phyloP scores from a whole-genome alignment of 805 yeast genomes.

The Kockiozyma suomiensis region DNA sequence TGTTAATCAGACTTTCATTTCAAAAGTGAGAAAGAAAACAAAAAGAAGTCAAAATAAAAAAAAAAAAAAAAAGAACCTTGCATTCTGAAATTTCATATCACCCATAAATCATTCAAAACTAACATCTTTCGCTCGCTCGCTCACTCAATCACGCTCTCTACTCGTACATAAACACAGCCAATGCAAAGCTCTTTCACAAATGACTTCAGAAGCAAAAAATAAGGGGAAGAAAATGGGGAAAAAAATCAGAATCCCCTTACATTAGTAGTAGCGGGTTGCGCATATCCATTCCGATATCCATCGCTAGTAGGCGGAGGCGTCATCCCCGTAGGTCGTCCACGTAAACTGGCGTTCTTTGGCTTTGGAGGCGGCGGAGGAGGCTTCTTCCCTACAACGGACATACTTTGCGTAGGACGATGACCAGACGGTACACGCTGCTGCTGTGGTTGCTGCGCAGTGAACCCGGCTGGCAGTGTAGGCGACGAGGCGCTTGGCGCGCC shows the following conservation, averaged over 20 bases:
- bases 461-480: too few relatives aligned
- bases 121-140: too few relatives aligned
- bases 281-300: not conserved
- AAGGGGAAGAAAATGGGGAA: not conserved
- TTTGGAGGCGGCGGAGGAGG: constrained; percentile 36
- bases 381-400: constrained; percentile 31
- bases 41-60: too few relatives aligned
- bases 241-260: constrained; percentile 20
- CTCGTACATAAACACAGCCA: not conserved
- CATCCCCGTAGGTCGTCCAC: constrained; percentile 22
- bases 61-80: too few relatives aligned
- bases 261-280: constrained; percentile 4
- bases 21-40: too few relatives aligned
- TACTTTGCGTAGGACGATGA: constrained; percentile 26
- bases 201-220: not conserved
- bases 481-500: too few relatives aligned
- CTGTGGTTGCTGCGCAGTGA: too few relatives aligned
- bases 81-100: too few relatives aligned
- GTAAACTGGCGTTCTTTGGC: constrained; percentile 24
- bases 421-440: constrained; percentile 27
- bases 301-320: constrained; percentile 8
- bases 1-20: not conserved
- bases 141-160: too few relatives aligned
- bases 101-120: too few relatives aligned
- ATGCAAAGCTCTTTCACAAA: not conserved